These are phyloP conservation scores for Phytophthora tentaculata DNA, from an alignment of 352 stramenopile species.

Conservation along the genomic window DNA sequence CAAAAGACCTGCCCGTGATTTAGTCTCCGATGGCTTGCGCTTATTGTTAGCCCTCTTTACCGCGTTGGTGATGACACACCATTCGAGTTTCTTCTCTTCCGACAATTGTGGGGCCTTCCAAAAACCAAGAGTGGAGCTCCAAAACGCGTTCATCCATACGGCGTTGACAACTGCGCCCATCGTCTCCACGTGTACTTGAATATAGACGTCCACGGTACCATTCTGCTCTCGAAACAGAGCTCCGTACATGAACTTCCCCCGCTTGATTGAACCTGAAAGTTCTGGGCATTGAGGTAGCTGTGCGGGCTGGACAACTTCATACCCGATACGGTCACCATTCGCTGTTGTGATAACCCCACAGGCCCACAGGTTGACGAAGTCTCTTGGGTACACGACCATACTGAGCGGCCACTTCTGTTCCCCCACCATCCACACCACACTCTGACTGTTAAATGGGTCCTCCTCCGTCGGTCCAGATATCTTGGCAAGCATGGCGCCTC, in stretches of 20 bases:
- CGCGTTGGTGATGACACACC: slow-evolving; percentile 24
- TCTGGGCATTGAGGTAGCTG: slow-evolving; percentile 25
- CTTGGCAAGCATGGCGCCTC: slow-evolving; percentile 52
- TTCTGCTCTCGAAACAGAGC: slow-evolving; percentile 24
- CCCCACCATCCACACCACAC: slow-evolving; percentile 54
- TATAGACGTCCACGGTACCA: slow-evolving; percentile 30
- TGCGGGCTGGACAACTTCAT: slow-evolving; percentile 58
- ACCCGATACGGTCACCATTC: slow-evolving; percentile 46
- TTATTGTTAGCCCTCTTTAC: slow-evolving; percentile 7
- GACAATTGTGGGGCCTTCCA: slow-evolving; percentile 20
- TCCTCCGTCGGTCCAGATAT: slow-evolving; percentile 43
- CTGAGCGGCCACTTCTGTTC: slow-evolving; percentile 40
- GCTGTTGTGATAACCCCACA: slow-evolving; percentile 38
- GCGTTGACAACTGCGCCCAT: slow-evolving; percentile 13
- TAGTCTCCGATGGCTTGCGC: background rate
- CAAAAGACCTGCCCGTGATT: background rate
- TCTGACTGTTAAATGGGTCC: slow-evolving; percentile 55
- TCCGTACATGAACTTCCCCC: slow-evolving; percentile 32
- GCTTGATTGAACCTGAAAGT: slow-evolving; percentile 17
- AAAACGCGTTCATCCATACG: slow-evolving; percentile 24
- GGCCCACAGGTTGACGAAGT: slow-evolving; percentile 57
- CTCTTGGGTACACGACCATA: slow-evolving; percentile 49
- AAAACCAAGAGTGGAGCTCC: slow-evolving; percentile 17
- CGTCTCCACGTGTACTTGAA: slow-evolving; percentile 30
- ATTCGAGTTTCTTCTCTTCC: slow-evolving; percentile 32